A percentile compares a stretch with the other conserved stretches of the same genome.
Conservation (phyloP, 2,329 filamentous ascomycete species). For the Claviceps spartinae region DNA sequence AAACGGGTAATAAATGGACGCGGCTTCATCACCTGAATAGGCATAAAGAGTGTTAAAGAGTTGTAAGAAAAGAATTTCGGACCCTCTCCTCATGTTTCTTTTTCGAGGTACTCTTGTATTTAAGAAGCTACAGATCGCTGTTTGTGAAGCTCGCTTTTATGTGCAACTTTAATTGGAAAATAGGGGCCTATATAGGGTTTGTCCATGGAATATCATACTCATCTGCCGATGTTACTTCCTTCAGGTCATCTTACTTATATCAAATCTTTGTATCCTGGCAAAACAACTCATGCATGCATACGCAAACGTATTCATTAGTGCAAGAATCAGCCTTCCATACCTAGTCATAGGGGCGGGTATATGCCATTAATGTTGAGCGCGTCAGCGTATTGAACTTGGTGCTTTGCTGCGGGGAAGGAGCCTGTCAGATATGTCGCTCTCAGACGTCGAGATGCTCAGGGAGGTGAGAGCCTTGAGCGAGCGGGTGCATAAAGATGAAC, state of each 20-base stretch:
- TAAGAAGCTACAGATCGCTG: neutral
- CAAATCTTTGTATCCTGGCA: too few relatives aligned
- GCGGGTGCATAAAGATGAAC: too few relatives aligned
- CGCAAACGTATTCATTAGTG: neutral
- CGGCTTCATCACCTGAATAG: neutral
- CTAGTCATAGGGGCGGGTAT: slow-evolving; percentile 39
- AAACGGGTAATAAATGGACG: neutral
- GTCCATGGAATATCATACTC: neutral
- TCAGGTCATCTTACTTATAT: too few relatives aligned
- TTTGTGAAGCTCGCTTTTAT: neutral
- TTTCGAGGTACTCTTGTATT: neutral
- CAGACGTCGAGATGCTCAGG: slow-evolving; percentile 65
- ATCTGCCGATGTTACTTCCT: neutral
- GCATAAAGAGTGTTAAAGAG: neutral
- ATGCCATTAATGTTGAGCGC: slow-evolving; percentile 34
- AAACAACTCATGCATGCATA: too few relatives aligned
- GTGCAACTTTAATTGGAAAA: neutral
- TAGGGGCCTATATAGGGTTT: too few relatives aligned
- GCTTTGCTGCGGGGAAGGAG: slow-evolving; percentile 43
- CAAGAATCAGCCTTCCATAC: slow-evolving; percentile 35
- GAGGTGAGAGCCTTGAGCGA: slow-evolving; percentile 41
- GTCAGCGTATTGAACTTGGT: slow-evolving; percentile 52
- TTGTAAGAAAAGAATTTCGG: neutral
- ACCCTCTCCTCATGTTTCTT: neutral
- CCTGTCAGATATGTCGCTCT: slow-evolving; percentile 46